These are phyloP conservation scores for Torrubiellomyces zombiae DNA, from an alignment of 2,329 filamentous ascomycete genomes.

Conservation along the genomic window DNA sequence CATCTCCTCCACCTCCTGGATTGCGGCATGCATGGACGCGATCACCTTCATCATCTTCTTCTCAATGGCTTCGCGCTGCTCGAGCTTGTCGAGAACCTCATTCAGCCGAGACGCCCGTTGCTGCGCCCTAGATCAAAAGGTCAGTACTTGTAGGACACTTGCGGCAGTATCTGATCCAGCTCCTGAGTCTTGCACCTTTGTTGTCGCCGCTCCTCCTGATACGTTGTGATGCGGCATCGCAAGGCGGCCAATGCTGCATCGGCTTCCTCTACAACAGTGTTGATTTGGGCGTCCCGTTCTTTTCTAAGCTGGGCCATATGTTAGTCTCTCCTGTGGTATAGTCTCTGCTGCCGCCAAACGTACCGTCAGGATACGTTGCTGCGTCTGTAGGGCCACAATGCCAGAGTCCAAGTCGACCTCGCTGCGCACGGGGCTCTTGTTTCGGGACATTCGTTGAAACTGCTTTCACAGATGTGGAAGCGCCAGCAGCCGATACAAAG, in stretches of 20 bases:
- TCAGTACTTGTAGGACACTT: not conserved
- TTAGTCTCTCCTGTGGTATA: not conserved
- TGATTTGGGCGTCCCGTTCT: constrained; percentile 12
- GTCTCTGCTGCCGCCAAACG: too few species aligned
- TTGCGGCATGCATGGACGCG: constrained; percentile 5
- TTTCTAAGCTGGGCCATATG: constrained; percentile 12
- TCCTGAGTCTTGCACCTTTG: constrained; percentile 7
- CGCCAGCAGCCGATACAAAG: too few species aligned
- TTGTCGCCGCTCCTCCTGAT: constrained; percentile 9
- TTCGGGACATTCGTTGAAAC: too few species aligned
- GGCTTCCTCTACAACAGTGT: constrained; percentile 9
- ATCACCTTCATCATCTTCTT: constrained; percentile 11
- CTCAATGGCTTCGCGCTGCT: constrained; percentile 13
- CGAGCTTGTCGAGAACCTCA: constrained; percentile 7
- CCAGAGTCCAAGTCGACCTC: constrained; percentile 9
- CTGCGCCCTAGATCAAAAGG: constrained; percentile 6
- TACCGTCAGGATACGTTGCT: constrained; percentile 13
- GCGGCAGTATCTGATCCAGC: not conserved
- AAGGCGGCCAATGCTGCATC: constrained; percentile 10
- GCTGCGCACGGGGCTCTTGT: too few species aligned
- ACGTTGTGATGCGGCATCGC: constrained; percentile 7
- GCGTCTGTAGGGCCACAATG: constrained; percentile 9
- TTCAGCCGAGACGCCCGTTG: constrained; percentile 6
- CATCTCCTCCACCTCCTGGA: constrained; percentile 12
- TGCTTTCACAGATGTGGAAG: too few species aligned